Conservation (phyloP, 352 stramenopile species). For the Phytopythium litorale region DNA sequence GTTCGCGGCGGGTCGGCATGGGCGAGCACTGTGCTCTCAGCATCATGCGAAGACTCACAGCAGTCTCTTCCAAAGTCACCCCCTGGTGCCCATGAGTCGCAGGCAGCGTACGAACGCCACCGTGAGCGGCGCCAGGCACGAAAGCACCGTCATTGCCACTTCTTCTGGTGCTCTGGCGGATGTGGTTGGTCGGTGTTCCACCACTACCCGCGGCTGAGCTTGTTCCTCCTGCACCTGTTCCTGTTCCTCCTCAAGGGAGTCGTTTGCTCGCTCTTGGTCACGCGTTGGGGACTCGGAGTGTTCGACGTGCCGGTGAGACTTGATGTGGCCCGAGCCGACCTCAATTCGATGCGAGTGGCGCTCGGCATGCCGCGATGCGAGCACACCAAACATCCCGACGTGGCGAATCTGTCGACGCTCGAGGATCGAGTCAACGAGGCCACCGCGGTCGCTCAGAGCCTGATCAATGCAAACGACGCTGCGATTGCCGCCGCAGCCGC, state of each 20-base stretch:
- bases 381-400: background rate
- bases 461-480: constrained; percentile 25
- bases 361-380: constrained; percentile 4
- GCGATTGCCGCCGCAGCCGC: constrained; percentile 13
- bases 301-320: constrained; percentile 28
- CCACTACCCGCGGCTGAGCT: constrained; percentile 45
- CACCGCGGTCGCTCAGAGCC: constrained; percentile 12
- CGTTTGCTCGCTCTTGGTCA: constrained; percentile 34
- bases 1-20: constrained; percentile 14
- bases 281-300: constrained; percentile 21
- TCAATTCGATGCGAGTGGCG: constrained; percentile 24
- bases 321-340: constrained; percentile 18
- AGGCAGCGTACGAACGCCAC: constrained; percentile 4
- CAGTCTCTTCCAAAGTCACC: background rate
- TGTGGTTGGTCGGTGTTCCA: constrained; percentile 19
- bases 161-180: background rate
- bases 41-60: background rate
- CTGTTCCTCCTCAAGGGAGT: constrained; percentile 40
- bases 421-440: constrained; percentile 16
- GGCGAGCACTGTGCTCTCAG: background rate
- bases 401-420: constrained; percentile 8
- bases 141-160: background rate
- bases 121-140: background rate
- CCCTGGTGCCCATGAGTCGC: constrained; percentile 1
- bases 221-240: constrained; percentile 44